Percentiles rank a stretch among this genome's conserved stretches.
Conservation (phyloP, 805 yeast genomes). For the Nakazawaea laoshanensis region DNA sequence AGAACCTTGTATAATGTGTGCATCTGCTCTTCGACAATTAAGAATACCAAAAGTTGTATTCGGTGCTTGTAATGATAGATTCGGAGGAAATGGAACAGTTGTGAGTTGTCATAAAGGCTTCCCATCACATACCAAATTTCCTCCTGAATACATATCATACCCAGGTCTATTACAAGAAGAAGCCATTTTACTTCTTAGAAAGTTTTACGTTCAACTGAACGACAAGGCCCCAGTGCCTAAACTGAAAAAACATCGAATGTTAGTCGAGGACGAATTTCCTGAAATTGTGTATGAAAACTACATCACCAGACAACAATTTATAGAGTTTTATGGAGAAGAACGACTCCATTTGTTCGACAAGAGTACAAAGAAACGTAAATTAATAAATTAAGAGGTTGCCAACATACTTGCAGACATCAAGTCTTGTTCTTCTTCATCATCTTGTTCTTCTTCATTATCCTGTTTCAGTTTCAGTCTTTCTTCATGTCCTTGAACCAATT, state of each 20-base stretch:
- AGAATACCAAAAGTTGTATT: conserved; percentile 68
- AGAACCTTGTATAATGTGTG: conserved; percentile 98
- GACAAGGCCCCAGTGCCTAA: conserved; percentile 78
- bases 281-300: conserved; percentile 47
- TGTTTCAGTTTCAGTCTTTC: conserved; percentile 9
- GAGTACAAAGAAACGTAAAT: not conserved
- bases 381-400: not conserved
- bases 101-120: conserved; percentile 18
- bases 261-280: conserved; percentile 52
- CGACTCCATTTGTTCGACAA: conserved; percentile 12
- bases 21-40: conserved; percentile 78
- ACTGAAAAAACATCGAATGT: conserved; percentile 58
- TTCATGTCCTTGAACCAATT: conserved; percentile 11
- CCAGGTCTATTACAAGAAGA: conserved; percentile 81
- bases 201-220: conserved; percentile 82
- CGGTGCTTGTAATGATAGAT: conserved; percentile 92
- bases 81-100: conserved; percentile 95
- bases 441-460: conserved; percentile 1
- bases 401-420: conserved; percentile 9
- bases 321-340: conserved; percentile 37
- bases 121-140: conserved; percentile 31
- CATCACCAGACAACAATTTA: conserved; percentile 42
- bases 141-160: conserved; percentile 38
- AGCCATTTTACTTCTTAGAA: conserved; percentile 72
- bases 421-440: conserved; percentile 6